Evolutionary conservation across 441 rosid species (phyloP), one percentile per base, ranked within the genome.

Genomic region (Brassica hybrid): DNA sequence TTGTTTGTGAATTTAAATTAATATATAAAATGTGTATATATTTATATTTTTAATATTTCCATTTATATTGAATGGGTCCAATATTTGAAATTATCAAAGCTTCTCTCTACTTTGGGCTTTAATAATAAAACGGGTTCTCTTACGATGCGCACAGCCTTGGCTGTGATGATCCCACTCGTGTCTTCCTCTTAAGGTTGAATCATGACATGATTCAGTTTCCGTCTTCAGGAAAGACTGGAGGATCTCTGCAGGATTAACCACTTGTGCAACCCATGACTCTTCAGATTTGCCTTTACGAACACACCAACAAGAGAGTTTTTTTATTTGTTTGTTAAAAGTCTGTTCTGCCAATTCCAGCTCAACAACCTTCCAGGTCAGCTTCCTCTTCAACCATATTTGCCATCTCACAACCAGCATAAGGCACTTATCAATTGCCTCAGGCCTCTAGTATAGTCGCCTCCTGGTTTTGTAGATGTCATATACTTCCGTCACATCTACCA

Each of bases 131-230:
- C 84, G 82, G 71, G 77, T 60, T 74, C 96, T 88, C 83, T 91
- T 94, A 45, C 94, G 87, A 85, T 94, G 99, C 21, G 89, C 73
- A 12, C 93, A 91, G 21, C 98, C 97, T 76, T 85, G 87, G 74
- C 57, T 80, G 80, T 94, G 98, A 71, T 93, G 92, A 74, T 93
- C 99, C 99, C 99, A 94, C 65, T 94, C 97, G 19, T 91, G 89
- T 30, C 84, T 90, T 79, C 98, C 99, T 86, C 98, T 85, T 2
- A 50, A 76, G 50, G 38, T 83, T 62, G 16, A 50, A 69, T 71
- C 77, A 18, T 48, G 58, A 38, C 60, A 27, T 0, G 36, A n/a
- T 21, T 67, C 69, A 74, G 69, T 69, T 25, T 79, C 86, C 52
- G 83, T 84, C 16, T 75, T 30, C 21, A 86, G 82, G 78, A 90